Evolutionary conservation across 768 basidiomycete genomes (phyloP).

Genomic region (Guyanaporus albipodus): DNA sequence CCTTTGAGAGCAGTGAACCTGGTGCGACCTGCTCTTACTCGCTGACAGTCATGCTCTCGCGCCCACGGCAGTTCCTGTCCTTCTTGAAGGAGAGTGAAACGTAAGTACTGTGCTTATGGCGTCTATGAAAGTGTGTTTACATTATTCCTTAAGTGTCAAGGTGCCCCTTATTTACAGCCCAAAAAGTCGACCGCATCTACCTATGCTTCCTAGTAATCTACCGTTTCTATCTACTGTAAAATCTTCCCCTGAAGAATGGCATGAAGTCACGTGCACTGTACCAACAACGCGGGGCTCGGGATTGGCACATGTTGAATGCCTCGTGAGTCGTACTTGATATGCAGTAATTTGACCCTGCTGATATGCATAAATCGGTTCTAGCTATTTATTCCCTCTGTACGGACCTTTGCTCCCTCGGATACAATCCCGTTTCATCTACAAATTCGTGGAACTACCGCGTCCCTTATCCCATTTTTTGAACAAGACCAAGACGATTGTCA

Average conservation of each 20-base stretch:
- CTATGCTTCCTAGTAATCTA: slow-evolving; percentile 42
- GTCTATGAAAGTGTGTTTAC: not conserved
- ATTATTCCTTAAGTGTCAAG: slow-evolving; percentile 34
- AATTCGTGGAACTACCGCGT: slow-evolving; percentile 43
- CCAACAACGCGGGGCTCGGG: slow-evolving; percentile 33
- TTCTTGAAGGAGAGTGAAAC: slow-evolving; percentile 45
- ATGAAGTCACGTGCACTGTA: slow-evolving; percentile 45
- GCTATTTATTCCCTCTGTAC: slow-evolving; percentile 58
- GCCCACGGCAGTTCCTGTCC: slow-evolving; percentile 37
- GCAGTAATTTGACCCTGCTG: not conserved
- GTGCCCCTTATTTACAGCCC: slow-evolving; percentile 52
- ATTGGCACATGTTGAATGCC: slow-evolving; percentile 42
- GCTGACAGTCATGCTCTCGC: slow-evolving; percentile 41
- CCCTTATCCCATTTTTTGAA: slow-evolving; percentile 45
- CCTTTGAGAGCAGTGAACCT: slow-evolving; percentile 30
- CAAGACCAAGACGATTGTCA: slow-evolving; percentile 8
- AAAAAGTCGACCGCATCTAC: slow-evolving; percentile 50
- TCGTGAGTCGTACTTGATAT: slow-evolving; percentile 40
- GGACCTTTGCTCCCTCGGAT: slow-evolving; percentile 51
- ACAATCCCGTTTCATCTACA: slow-evolving; percentile 65
- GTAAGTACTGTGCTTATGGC: slow-evolving; percentile 30
- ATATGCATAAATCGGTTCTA: slow-evolving; percentile 22
- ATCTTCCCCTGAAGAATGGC: slow-evolving; percentile 63
- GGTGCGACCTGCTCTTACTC: slow-evolving; percentile 42
- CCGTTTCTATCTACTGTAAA: slow-evolving; percentile 59